A percentile compares a stretch with the other conserved stretches of the same genome.
Conservation (phyloP, 2,329 filamentous ascomycete genomes). For the Phoma herbarum region DNA sequence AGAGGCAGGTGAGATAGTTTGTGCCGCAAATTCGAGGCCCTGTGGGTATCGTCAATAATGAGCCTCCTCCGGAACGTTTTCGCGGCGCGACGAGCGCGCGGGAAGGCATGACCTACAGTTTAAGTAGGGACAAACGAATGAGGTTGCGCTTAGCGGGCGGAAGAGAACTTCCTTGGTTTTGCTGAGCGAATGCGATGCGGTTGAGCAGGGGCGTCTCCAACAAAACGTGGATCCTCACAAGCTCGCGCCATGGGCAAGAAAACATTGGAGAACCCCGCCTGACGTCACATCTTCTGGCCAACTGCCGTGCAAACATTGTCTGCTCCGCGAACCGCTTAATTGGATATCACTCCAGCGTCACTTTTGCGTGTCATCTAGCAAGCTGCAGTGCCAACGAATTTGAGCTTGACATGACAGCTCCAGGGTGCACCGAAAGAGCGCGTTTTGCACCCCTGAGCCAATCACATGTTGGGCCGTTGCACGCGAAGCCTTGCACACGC, state of each 20-base stretch:
- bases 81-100: slow-evolving; percentile 12
- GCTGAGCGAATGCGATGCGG: slow-evolving; percentile 18
- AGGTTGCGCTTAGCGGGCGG: slow-evolving; percentile 18
- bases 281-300: slow-evolving; percentile 16
- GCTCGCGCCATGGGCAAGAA: slow-evolving; percentile 19
- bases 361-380: slow-evolving; percentile 6
- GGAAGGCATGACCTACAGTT: slow-evolving; percentile 13
- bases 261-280: slow-evolving; percentile 26
- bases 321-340: not conserved
- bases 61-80: slow-evolving; percentile 10
- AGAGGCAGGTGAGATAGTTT: not conserved
- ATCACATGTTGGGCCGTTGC: slow-evolving; percentile 14
- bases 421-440: not conserved
- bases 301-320: slow-evolving; percentile 1
- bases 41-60: slow-evolving; percentile 18
- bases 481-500: slow-evolving; percentile 6
- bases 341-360: slow-evolving; percentile 7
- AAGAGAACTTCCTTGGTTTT: slow-evolving; percentile 27
- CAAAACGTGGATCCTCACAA: slow-evolving; percentile 21
- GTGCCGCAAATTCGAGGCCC: slow-evolving; percentile 15
- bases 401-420: slow-evolving; percentile 9
- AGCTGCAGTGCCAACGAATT: not conserved
- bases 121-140: slow-evolving; percentile 20
- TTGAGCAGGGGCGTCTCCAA: slow-evolving; percentile 21
- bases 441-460: slow-evolving; percentile 1